Evolutionary conservation across 2,329 filamentous ascomycete genomes (phyloP), one percentile per base, ranked within the genome.

Genomic region (Diaporthe destruens): DNA sequence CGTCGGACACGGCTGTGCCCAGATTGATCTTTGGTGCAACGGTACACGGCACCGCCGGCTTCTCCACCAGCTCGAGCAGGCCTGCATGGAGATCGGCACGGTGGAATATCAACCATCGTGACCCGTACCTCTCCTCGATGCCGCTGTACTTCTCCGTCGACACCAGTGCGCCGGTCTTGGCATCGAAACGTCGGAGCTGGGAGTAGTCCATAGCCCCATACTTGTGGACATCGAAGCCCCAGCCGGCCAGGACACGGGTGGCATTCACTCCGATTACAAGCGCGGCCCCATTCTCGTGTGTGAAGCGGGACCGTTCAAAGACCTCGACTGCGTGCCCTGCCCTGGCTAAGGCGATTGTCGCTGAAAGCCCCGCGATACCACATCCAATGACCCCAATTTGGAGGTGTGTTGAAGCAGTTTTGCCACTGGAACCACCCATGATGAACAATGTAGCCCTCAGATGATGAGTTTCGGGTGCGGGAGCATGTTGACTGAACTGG

Each of bases 151-250:
- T 18, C 42, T 63, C 57, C 39, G 42, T 49, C 8, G 57, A 63
- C 18, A 63, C 39, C 39, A 63, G 25, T 32, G 32, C 18, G n/a
- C 57, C 57, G 16, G 57, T 63, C 47, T 63, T 63, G 39, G 57
- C 57, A 25, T 63, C 25, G 25, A 63, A 63, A 20, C 57, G 57
- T 34, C 57, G 57, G 23, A 63, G 57, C 57, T 63, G 57, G 32
- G 25, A 34, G 25, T 63, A 63, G 57, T 63, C 57, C 57, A 63
- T 42, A 16, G 57, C 57, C 25, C 57, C 57, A 29, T 63, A 47
- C 57, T 63, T 63, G 39, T 63, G 9, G n/a, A 49, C 57, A 29
- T 63, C 57, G 57, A 63, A 63, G 47, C 57, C 57, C 57, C 57
- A 63, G 25, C 57, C 42, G 57, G 57, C 39, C 39, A 63, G 57